Base-by-base conservation (phyloP, 2,329 filamentous ascomycete genomes). In the Claviceps sp. region DNA sequence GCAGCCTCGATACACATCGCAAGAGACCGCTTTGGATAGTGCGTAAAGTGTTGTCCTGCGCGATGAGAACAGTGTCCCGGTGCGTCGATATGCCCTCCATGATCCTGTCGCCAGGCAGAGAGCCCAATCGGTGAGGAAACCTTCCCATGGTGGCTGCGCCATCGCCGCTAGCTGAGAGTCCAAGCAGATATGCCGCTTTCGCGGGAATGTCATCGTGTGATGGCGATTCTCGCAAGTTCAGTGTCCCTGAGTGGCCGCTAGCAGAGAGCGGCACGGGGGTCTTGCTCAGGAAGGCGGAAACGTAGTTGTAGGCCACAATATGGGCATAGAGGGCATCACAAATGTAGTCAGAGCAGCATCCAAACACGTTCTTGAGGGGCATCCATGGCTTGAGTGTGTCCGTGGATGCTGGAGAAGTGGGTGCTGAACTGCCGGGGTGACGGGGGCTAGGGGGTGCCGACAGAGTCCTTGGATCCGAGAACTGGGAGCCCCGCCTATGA, bases 311-410 rank as follows among this genome's bases (percentile, higher is more conserved):
- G 0, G 75, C 77, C 4, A 81, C 64, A 8, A 81, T 67, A 58
- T 82, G 77, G 0, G 78, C 78, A 58, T 81, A 81, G 5, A 82
- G 63, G 0, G 77, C 75, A 50, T 81, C 76, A 58, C 77, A 80
- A 5, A 80, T 70, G 57, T 76, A 74, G 55, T 78, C 74, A 2
- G 74, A 73, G 22, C 72, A 77, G 2, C 63, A 58, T 0, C 73
- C 71, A 59, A 82, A 81, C 49, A 81, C 71, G 51, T 71, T 72
- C 55, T 72, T 70, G 52, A 82, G 67, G 0, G 71, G 60, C 4
- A 59, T 58, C 74, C 74, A 76, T 1, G 69, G 67, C 17, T 64
- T 63, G 45, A 63, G 58, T 3, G 59, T 41, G 13, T 59, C 59
- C 6, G 54, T 19, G 5, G 53, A 55, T 19, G 48, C 55, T 5